phyloP scores from a whole-genome alignment of 2,329 filamentous ascomycete genomes.

The Calonectria honghensis region DNA sequence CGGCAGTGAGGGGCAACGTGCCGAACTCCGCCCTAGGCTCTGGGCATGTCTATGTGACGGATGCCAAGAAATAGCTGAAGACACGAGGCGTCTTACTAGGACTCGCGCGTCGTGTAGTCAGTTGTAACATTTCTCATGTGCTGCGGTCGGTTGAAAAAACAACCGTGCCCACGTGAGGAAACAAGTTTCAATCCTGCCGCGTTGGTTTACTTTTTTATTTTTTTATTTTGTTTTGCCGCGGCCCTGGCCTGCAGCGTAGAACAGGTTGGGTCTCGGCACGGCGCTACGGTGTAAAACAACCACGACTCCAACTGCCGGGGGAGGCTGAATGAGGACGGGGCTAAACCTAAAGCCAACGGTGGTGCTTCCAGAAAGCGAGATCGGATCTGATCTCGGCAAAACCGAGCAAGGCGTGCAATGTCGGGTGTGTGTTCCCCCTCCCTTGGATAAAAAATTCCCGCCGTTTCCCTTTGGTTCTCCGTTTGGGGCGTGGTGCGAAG shows the following conservation, averaged over 20 bases:
- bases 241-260: background rate
- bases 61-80: slow-evolving; percentile 37
- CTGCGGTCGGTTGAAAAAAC: slow-evolving; percentile 15
- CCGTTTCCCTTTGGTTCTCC: background rate
- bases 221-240: background rate
- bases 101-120: slow-evolving; percentile 11
- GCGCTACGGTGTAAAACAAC: slow-evolving; percentile 13
- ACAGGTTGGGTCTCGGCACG: slow-evolving; percentile 7
- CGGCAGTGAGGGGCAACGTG: slow-evolving; percentile 28
- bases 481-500: background rate
- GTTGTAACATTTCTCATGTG: slow-evolving; percentile 4
- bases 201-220: background rate
- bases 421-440: background rate
- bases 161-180: slow-evolving; percentile 23
- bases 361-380: slow-evolving; percentile 32
- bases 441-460: background rate
- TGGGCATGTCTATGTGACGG: slow-evolving; percentile 22
- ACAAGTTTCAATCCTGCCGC: slow-evolving; percentile 4
- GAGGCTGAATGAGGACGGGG: slow-evolving; percentile 24
- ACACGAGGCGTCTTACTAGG: slow-evolving; percentile 26
- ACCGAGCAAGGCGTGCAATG: background rate
- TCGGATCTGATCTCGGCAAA: slow-evolving; percentile 33
- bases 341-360: slow-evolving; percentile 20
- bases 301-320: slow-evolving; percentile 9
- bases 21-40: slow-evolving; percentile 39